Percentiles rank a stretch among this genome's conserved stretches.
phyloP scores from a whole-genome alignment of 164 flowering plant species.

The Platanus orientalis region DNA sequence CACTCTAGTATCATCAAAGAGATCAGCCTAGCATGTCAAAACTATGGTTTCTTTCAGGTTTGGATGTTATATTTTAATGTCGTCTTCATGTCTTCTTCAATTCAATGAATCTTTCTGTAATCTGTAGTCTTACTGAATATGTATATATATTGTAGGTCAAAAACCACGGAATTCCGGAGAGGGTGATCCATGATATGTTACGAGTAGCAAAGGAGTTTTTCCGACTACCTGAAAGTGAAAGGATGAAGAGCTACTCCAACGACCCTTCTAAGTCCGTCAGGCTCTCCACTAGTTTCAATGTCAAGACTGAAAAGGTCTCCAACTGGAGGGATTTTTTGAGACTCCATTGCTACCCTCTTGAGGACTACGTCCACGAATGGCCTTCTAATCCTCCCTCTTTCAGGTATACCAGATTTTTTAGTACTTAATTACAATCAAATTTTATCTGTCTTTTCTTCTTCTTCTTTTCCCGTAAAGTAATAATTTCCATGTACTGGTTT shows the following conservation, averaged over 20 bases:
- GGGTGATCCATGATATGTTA: conserved; percentile 31
- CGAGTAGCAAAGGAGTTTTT: conserved; percentile 43
- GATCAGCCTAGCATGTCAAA: conserved; percentile 41
- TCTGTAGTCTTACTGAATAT: not conserved
- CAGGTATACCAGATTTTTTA: conserved; percentile 23
- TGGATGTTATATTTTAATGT: not conserved
- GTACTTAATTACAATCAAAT: too few species aligned
- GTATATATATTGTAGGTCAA: conserved; percentile 27
- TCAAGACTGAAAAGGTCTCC: conserved; percentile 49
- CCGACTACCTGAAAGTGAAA: conserved; percentile 47
- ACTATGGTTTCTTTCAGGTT: conserved; percentile 55
- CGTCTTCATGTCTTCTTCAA: too few species aligned
- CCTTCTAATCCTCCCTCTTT: conserved; percentile 56
- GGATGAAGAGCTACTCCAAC: conserved; percentile 50
- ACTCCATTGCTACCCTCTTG: too few species aligned
- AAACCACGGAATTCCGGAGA: conserved; percentile 56
- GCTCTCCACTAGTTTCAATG: too few species aligned
- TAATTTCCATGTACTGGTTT: too few species aligned
- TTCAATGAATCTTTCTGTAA: too few species aligned
- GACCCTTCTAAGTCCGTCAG: conserved; percentile 46
- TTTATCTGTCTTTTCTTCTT: too few species aligned
- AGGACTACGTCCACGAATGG: too few species aligned
- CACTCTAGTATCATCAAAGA: conserved; percentile 27
- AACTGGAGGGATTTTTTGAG: too few species aligned
- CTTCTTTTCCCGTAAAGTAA: too few species aligned